Evolutionary conservation across 257 asterid genomes (phyloP).

Genomic region (Gentiana dahurica): DNA sequence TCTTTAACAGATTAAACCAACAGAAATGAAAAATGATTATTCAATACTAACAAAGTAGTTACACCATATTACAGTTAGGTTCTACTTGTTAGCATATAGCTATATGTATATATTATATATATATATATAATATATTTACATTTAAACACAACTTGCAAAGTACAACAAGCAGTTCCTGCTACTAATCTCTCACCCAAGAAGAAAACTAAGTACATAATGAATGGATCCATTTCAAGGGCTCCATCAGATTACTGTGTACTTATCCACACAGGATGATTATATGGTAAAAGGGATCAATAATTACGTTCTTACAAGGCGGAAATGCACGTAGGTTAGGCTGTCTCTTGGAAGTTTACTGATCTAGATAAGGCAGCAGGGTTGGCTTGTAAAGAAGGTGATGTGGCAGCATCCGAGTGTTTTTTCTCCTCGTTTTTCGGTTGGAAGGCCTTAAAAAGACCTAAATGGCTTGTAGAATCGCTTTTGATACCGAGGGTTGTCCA

Average conservation of each 20-base stretch:
- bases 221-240: no score
- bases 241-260: constrained; percentile 3
- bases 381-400: constrained; percentile 35
- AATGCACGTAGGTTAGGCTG: constrained; percentile 11
- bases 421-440: constrained; percentile 39
- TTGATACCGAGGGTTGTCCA: constrained; percentile 80
- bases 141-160: constrained; percentile 14
- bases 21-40: constrained; percentile 11
- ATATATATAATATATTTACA: constrained; percentile 30
- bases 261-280: no score
- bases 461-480: constrained; percentile 30
- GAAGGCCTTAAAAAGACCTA: constrained; percentile 55
- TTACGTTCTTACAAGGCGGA: not conserved
- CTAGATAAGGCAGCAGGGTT: constrained; percentile 86
- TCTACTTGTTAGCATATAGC: constrained; percentile 11
- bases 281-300: no score
- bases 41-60: constrained; percentile 13
- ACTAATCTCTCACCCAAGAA: constrained; percentile 18
- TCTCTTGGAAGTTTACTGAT: constrained; percentile 58
- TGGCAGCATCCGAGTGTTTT: constrained; percentile 12
- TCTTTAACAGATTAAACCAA: not conserved
- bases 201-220: no score
- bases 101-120: not conserved
- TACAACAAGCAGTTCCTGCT: constrained; percentile 14
- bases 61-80: constrained; percentile 12